Conservation (phyloP, 441 rosid genomes). For the Adansonia grandidieri region DNA sequence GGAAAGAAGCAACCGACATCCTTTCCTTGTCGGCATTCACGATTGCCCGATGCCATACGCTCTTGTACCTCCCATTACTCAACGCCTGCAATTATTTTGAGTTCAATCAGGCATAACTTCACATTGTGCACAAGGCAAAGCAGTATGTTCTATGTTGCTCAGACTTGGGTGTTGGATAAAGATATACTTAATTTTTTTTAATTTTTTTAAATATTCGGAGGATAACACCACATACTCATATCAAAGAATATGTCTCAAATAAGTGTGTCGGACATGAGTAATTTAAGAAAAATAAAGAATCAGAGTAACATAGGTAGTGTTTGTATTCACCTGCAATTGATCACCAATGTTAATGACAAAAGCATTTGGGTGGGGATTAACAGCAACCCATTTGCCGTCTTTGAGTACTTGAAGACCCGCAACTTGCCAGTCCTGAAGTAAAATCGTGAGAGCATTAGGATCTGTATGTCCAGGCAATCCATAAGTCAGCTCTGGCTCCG, state of each 20-base stretch:
- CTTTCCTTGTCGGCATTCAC: constrained; percentile 52
- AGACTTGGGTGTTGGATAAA: no score
- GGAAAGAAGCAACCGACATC: constrained; percentile 59
- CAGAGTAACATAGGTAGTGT: no score
- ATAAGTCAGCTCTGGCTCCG: constrained; percentile 71
- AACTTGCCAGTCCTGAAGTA: constrained; percentile 59
- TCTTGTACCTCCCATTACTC: constrained; percentile 35
- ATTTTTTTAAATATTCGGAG: no score
- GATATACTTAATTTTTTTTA: no score
- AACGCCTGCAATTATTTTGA: background rate
- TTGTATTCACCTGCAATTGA: constrained; percentile 57
- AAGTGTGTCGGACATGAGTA: no score
- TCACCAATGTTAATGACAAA: constrained; percentile 74
- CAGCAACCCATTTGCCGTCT: constrained; percentile 62
- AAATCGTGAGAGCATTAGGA: constrained; percentile 68
- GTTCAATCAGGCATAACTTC: background rate
- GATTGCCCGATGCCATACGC: constrained; percentile 31
- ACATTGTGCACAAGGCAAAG: background rate
- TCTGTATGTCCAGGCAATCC: constrained; percentile 75
- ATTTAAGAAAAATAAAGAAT: no score
- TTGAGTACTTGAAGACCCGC: constrained; percentile 68
- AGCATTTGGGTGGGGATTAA: constrained; percentile 61
- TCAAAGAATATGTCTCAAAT: no score
- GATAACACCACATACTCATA: no score
- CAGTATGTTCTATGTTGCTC: background rate